Evolutionary conservation across 2,329 filamentous ascomycete species (phyloP).

Genomic region (Verticillium dahliae): DNA sequence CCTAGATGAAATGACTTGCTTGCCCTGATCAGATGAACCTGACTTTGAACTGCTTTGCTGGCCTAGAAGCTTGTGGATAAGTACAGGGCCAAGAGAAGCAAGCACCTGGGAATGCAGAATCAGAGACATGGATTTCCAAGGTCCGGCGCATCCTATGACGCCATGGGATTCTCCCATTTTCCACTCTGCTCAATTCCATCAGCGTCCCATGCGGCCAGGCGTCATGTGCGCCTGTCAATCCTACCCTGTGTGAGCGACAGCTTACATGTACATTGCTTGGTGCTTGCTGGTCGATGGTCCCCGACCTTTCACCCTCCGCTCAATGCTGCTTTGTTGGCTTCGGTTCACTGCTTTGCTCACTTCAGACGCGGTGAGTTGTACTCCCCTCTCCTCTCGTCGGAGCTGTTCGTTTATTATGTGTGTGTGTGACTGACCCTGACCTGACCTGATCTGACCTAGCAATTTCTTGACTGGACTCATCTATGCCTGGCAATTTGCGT

Average conservation of each 20-base stretch:
- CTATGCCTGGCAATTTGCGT: background rate
- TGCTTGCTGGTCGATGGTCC: background rate
- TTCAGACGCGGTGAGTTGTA: too few relatives aligned
- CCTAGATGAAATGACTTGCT: too few relatives aligned
- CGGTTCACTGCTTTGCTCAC: too few relatives aligned
- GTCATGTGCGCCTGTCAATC: background rate
- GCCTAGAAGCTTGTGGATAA: background rate
- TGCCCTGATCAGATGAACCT: background rate
- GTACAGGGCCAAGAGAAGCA: background rate
- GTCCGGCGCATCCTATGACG: background rate
- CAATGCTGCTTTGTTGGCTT: too few relatives aligned
- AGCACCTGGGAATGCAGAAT: background rate
- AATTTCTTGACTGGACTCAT: background rate
- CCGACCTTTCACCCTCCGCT: background rate
- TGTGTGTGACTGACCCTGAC: too few relatives aligned
- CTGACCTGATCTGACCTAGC: background rate
- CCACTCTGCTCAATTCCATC: background rate
- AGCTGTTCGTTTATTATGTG: background rate
- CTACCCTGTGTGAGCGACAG: background rate
- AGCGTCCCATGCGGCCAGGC: background rate
- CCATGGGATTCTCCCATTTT: background rate
- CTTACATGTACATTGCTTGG: background rate
- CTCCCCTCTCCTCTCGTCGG: too few relatives aligned
- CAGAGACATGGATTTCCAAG: conserved; percentile 1
- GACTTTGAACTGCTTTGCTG: background rate